Evolutionary conservation across 2,329 filamentous ascomycete genomes (phyloP).

Genomic region (Fusarium sulawesiense): DNA sequence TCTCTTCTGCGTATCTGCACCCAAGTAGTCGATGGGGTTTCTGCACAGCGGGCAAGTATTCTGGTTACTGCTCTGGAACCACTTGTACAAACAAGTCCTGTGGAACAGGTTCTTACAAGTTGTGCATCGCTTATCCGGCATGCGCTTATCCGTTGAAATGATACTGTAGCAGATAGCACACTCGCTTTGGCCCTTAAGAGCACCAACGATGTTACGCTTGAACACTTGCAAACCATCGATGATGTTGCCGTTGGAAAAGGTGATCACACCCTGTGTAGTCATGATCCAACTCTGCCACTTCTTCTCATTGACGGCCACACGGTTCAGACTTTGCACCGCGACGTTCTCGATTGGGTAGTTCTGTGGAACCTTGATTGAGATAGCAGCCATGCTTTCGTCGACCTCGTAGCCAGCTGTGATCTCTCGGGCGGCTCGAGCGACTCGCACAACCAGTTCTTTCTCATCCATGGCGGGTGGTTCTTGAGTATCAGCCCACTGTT

Average conservation of each 20-base stretch:
- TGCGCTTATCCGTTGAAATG: constrained; percentile 86
- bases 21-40: constrained; percentile 79
- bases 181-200: constrained; percentile 91
- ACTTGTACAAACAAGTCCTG: constrained; percentile 88
- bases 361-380: constrained; percentile 82
- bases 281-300: constrained; percentile 95
- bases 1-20: constrained; percentile 55
- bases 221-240: constrained; percentile 89
- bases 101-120: constrained; percentile 98
- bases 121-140: constrained; percentile 89
- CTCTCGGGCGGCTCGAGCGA: constrained; percentile 77
- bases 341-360: constrained; percentile 87
- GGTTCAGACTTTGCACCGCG: constrained; percentile 78
- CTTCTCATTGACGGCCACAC: constrained; percentile 87
- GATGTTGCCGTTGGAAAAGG: constrained; percentile 88
- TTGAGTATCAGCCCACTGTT: constrained; percentile 71
- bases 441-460: constrained; percentile 72
- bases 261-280: constrained; percentile 90
- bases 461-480: constrained; percentile 62
- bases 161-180: constrained; percentile 98
- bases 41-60: constrained; percentile 93
- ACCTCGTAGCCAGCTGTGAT: constrained; percentile 87
- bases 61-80: constrained; percentile 94
- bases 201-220: constrained; percentile 85
- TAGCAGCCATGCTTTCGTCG: constrained; percentile 86